Percentiles rank a stretch among this genome's conserved stretches.
Evolutionary conservation across 495 filamentous ascomycete species (phyloP).

Genomic region (Viridothelium virens): DNA sequence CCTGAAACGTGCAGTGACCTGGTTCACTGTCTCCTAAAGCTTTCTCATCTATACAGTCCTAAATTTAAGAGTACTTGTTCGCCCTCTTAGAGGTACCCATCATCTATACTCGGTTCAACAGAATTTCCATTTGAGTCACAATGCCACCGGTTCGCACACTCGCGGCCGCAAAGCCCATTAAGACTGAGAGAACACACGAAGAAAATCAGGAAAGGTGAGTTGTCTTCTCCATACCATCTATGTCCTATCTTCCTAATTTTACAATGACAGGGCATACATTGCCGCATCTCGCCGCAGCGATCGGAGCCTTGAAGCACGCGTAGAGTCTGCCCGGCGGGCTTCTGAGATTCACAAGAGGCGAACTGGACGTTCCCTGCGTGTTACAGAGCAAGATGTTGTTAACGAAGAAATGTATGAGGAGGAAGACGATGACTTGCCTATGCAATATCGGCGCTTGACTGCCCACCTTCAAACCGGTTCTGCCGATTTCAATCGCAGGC

Average conservation of each 20-base stretch:
- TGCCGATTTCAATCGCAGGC: slow-evolving; percentile 48
- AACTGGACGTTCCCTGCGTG: slow-evolving; percentile 74
- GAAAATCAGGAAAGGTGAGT: slow-evolving; percentile 84
- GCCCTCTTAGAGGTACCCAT: background rate
- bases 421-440: slow-evolving; percentile 61
- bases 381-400: slow-evolving; percentile 80
- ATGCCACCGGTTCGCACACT: slow-evolving; percentile 44
- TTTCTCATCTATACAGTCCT: no score
- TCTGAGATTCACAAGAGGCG: slow-evolving; percentile 85
- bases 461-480: slow-evolving; percentile 48
- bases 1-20: no score
- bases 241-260: slow-evolving; percentile 8
- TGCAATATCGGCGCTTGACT: slow-evolving; percentile 47
- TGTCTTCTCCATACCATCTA: background rate
- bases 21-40: no score
- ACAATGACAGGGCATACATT: slow-evolving; percentile 66
- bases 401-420: slow-evolving; percentile 98
- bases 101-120: background rate
- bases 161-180: slow-evolving; percentile 41
- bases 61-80: no score
- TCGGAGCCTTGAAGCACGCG: slow-evolving; percentile 77
- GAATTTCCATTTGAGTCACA: slow-evolving; percentile 3
- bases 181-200: slow-evolving; percentile 69
- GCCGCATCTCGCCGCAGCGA: slow-evolving; percentile 89
- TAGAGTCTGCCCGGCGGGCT: slow-evolving; percentile 80